phyloP scores from a whole-genome alignment of 1,284 basidiomycete genomes.

The Gomphus bonarii region DNA sequence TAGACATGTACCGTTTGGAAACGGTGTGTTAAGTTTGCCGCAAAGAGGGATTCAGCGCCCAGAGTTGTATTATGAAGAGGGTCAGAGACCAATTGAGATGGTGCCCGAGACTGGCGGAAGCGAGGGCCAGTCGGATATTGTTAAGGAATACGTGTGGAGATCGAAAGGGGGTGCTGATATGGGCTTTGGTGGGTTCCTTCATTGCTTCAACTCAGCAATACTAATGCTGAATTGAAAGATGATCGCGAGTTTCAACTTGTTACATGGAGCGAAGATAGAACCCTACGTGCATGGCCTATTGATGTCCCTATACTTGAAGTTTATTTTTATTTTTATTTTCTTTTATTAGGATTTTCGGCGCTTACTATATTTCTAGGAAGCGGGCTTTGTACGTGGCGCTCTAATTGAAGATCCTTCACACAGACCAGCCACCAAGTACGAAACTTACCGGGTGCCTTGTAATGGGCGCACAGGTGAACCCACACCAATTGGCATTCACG shows the following conservation, averaged over 20 bases:
- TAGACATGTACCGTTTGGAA: constrained; percentile 85
- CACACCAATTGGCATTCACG: not conserved
- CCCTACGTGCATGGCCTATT: constrained; percentile 87
- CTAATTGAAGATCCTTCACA: constrained; percentile 32
- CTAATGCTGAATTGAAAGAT: constrained; percentile 24
- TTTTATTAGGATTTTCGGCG: not conserved
- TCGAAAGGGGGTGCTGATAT: constrained; percentile 37
- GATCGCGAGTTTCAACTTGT: constrained; percentile 84
- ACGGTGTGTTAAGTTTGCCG: constrained; percentile 81
- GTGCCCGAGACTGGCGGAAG: not conserved
- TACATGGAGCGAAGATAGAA: constrained; percentile 95
- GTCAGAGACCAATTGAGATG: not conserved
- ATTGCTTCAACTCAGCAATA: not conserved
- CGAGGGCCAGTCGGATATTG: constrained; percentile 85
- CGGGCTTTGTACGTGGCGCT: constrained; percentile 34
- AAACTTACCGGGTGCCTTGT: not conserved
- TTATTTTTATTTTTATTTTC: too few relatives aligned
- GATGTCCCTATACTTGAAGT: constrained; percentile 62
- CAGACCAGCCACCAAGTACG: constrained; percentile 6
- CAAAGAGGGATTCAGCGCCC: constrained; percentile 54
- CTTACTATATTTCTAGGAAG: constrained; percentile 18
- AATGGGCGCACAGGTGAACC: not conserved
- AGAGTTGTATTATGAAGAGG: constrained; percentile 3
- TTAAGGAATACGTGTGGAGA: constrained; percentile 98
- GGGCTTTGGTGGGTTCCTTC: constrained; percentile 36